Evolutionary conservation across 208 protist species (phyloP), one percentile per base, ranked within the genome.

Genomic region (Angomonas deanei): DNA sequence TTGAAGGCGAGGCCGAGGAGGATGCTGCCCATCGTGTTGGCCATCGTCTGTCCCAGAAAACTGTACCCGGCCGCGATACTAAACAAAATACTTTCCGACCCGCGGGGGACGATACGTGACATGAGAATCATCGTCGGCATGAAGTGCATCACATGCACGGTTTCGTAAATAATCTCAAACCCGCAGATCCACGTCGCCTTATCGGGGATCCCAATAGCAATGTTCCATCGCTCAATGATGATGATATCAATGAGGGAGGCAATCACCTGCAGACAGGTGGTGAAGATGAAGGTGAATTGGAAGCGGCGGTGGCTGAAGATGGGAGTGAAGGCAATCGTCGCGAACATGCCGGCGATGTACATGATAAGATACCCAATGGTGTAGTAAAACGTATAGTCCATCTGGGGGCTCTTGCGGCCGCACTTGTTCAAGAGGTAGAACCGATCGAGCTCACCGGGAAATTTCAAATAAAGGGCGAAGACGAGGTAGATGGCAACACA

Each of bases 51-150:
- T 30, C 80, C 84, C 70, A 91, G 66, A 64, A 86, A 83, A 39
- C 79, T 64, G 39, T 79, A 86, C 5, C 84, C 81, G 19, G 78
- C 84, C 13, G 85, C 63, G 17, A 91, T 58, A 15, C 81, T 69
- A 34, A 76, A 88, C 32, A 87, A 70, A 47, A 79, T 88, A 13
- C 64, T 71, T 56, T 91, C 84, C 27, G 80, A 72, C 6, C 78
- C 80, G 13, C 68, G 67, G 5, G 85, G 82, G 64, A 79, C 86
- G 15, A 92, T 65, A 24, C 80, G 78, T 0, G 82, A 78, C 31
- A 85, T 69, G 10, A 92, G 70, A 19, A 92, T 63, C 3, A 86
- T 66, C 33, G 61, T 66, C 27, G 85, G 79, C 76, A 92, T 87
- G 32, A 73, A 82, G 32, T 74, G 63, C 19, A 92, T 34, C 74